Evolutionary conservation across 176 grass and related monocot genomes (phyloP).

Genomic region (Cenchrus purpureus): DNA sequence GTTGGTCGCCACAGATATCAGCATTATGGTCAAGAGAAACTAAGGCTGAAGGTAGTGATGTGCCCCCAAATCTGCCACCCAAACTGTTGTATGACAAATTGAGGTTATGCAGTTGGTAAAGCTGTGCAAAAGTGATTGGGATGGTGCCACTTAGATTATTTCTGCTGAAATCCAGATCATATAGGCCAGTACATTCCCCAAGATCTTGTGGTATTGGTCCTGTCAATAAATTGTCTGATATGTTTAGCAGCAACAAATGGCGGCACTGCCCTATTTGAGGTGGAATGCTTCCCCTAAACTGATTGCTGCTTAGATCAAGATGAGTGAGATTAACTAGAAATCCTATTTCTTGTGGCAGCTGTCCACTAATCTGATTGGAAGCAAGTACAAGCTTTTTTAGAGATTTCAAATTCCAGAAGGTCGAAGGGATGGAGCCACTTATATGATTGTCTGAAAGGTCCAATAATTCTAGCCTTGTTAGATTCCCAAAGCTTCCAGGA

Average conservation of each 20-base stretch:
- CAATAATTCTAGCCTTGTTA: not conserved
- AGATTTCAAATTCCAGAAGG: not conserved
- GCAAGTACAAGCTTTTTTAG: rapidly evolving
- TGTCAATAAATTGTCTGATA: slow-evolving; percentile 15
- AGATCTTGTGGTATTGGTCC: slow-evolving; percentile 27
- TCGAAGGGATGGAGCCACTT: not conserved
- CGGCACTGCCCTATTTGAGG: not conserved
- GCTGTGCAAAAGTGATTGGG: not conserved
- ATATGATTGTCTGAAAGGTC: not conserved
- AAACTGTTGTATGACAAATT: slow-evolving; percentile 2
- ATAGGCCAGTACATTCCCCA: not conserved
- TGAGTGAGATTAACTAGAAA: not conserved
- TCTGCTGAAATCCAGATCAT: no score
- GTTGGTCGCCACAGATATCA: not conserved
- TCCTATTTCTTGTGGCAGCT: slow-evolving; percentile 1
- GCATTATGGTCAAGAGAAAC: not conserved
- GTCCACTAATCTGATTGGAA: not conserved
- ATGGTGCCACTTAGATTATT: slow-evolving; percentile 38
- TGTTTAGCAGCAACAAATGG: rapidly evolving
- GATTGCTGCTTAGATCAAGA: slow-evolving; percentile 3
- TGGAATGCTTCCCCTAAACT: not conserved
- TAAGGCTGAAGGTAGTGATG: rapidly evolving
- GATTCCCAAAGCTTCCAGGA: not conserved
- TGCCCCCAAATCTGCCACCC: not conserved
- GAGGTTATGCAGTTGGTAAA: rapidly evolving